Base-by-base conservation (phyloP, 345 rosid genomes). In the Camelina laxa region DNA sequence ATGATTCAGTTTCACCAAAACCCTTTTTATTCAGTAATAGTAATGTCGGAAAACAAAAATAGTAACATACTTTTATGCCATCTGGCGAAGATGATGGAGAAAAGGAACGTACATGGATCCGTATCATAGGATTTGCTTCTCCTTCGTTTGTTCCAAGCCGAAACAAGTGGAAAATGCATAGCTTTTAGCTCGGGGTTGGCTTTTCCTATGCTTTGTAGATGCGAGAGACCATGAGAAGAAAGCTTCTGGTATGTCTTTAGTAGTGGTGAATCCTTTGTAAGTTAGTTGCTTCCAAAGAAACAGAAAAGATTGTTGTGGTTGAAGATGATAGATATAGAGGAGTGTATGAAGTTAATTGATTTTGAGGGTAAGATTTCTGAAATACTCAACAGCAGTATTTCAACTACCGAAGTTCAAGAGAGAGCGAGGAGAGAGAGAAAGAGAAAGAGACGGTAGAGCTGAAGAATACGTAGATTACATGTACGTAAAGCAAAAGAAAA, bases 111-210 rank as follows among this genome's bases (percentile, higher is more conserved):
- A 93, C 98, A 91, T n/a, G 92, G 97, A 81, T 93, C 92, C 11
- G 84, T 65, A 44, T 93, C 96, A 48, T 84, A 90, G 60, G 96
- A 86, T 85, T 83, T 89, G 94, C 89, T 89, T 79, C 97, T 86
- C 80, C 97, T 70, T 71, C 98, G 86, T 84, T 91, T 93, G 85
- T 89, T 89, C 97, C 98, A 93, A 10, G 97, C 97, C 0, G 97
- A 87, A 50, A 93, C 95, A 62, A 93, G 76, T 45, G 92, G 88
- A 66, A 93, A 91, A 53, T 93, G 97, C 97, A 93, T 93, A 57
- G 75, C 45, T 62, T 36, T 36, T 48, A 38, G 60, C 33, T 42
- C 33, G 45, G 12, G 17, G 22, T 30, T 38, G 27, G 45, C 21
- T 35, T 53, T 49, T 12, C 33, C 62, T 69, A 69, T 31, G 64